Evolutionary conservation across 768 basidiomycete species (phyloP).

Genomic region (Amanita phalloides): DNA sequence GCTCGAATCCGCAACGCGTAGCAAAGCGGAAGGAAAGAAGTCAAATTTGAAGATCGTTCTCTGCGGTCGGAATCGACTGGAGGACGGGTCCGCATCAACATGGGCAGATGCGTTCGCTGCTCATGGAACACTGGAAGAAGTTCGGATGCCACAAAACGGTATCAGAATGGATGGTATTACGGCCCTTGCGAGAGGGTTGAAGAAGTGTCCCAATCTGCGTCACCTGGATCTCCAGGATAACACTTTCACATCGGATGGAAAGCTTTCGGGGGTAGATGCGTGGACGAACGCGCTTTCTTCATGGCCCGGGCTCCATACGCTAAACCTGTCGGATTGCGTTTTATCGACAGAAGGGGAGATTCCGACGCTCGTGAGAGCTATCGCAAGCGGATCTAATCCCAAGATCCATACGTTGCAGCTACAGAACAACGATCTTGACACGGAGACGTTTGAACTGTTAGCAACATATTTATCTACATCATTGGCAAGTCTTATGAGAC

Average conservation of each 20-base stretch:
- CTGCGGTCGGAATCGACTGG: constrained; percentile 94
- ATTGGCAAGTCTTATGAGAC: constrained; percentile 42
- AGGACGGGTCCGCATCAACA: constrained; percentile 72
- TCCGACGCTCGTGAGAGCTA: constrained; percentile 46
- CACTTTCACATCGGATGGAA: constrained; percentile 58
- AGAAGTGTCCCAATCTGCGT: constrained; percentile 53
- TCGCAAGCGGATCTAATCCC: constrained; percentile 61
- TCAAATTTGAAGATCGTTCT: constrained; percentile 74
- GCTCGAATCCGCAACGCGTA: constrained; percentile 59
- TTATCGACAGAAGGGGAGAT: constrained; percentile 76
- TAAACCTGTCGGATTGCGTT: constrained; percentile 90
- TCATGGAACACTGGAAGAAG: constrained; percentile 72
- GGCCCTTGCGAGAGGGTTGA: constrained; percentile 65
- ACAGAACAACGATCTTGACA: constrained; percentile 88
- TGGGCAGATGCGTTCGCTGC: constrained; percentile 88
- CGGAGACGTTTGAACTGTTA: constrained; percentile 54
- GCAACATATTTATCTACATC: constrained; percentile 53
- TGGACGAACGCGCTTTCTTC: constrained; percentile 56
- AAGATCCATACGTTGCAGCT: constrained; percentile 70
- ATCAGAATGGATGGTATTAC: constrained; percentile 89
- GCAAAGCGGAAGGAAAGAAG: constrained; percentile 50
- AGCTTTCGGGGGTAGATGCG: constrained; percentile 36
- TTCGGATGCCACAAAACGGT: constrained; percentile 96
- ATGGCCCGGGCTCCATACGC: constrained; percentile 63
- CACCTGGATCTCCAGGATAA: constrained; percentile 91